Evolutionary conservation across 257 asterid genomes (phyloP).

Genomic region (Solanum arcanum): DNA sequence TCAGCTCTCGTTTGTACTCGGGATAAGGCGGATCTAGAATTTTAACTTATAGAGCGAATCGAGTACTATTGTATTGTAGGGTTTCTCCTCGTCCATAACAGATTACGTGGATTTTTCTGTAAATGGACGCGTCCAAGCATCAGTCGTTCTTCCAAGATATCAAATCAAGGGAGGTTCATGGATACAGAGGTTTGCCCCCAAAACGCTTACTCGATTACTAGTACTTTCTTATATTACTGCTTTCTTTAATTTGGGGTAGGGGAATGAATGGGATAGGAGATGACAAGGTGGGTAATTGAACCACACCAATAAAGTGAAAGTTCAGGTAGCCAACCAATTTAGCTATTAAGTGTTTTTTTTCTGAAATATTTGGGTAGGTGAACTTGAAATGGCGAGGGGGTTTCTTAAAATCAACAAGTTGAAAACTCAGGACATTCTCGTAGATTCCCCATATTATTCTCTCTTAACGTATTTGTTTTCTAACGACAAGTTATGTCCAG

Average conservation of each 20-base stretch:
- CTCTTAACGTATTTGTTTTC: not conserved
- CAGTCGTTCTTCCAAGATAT: slow-evolving; percentile 66
- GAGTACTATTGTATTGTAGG: not conserved
- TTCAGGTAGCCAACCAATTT: not conserved
- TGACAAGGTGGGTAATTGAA: not conserved
- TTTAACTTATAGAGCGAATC: not conserved
- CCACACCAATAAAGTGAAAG: not conserved
- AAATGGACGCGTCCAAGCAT: slow-evolving; percentile 32
- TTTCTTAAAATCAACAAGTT: not conserved
- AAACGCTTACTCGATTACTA: not conserved
- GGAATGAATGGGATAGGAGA: not conserved
- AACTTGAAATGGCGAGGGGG: not conserved
- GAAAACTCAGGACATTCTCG: not conserved
- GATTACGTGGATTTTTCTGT: not conserved
- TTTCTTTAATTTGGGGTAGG: not conserved
- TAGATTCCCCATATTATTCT: not conserved
- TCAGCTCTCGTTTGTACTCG: not conserved
- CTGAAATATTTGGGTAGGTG: not conserved
- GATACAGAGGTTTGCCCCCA: slow-evolving; percentile 52
- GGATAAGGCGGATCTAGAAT: not conserved
- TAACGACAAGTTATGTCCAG: slow-evolving; percentile 12
- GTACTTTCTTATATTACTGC: not conserved
- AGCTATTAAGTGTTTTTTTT: not conserved
- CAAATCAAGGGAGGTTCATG: slow-evolving; percentile 67
- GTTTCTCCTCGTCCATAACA: not conserved